A percentile compares a stretch with the other conserved stretches of the same genome.
Conservation (phyloP, 2,329 filamentous ascomycete species). For the Acrocalymma vagum region DNA sequence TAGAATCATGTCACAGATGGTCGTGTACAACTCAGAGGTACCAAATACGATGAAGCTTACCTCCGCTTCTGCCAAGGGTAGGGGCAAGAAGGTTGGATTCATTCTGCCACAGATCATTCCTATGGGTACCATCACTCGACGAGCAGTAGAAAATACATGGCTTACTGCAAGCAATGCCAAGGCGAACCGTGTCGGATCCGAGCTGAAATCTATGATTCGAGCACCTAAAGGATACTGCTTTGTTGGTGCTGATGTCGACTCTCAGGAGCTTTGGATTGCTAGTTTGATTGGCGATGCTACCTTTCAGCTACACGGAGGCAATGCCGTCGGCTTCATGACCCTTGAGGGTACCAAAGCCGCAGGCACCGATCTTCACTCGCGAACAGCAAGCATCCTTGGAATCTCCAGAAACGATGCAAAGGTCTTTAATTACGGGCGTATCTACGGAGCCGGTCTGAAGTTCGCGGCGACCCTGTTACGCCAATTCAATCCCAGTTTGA, state of each 20-base stretch:
- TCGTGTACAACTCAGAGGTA: constrained; percentile 79
- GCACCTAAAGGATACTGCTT: constrained; percentile 91
- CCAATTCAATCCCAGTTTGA: constrained; percentile 89
- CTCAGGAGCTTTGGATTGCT: constrained; percentile 97
- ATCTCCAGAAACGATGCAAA: constrained; percentile 97
- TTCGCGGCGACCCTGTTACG: constrained; percentile 90
- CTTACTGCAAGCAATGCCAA: constrained; percentile 98
- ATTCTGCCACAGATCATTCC: constrained; percentile 96
- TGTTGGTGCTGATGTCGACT: constrained; percentile 97
- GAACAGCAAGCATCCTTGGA: constrained; percentile 88
- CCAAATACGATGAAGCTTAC: constrained; percentile 24
- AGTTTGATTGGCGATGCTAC: constrained; percentile 93
- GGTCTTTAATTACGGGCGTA: constrained; percentile 98
- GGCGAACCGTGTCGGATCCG: constrained; percentile 92
- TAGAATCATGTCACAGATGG: constrained; percentile 93
- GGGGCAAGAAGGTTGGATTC: constrained; percentile 67
- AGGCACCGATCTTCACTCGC: constrained; percentile 92
- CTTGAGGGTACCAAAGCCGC: constrained; percentile 94
- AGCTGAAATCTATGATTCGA: constrained; percentile 95
- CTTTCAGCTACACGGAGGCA: constrained; percentile 94
- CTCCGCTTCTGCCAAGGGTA: constrained; percentile 28
- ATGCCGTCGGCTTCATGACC: constrained; percentile 99
- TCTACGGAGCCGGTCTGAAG: constrained; percentile 95
- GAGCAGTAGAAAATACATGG: constrained; percentile 98
- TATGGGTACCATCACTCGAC: constrained; percentile 95